Evolutionary conservation across 2,329 filamentous ascomycete genomes (phyloP), one percentile per base, ranked within the genome.

Genomic region (Arthrobotrys pseudoclavata): DNA sequence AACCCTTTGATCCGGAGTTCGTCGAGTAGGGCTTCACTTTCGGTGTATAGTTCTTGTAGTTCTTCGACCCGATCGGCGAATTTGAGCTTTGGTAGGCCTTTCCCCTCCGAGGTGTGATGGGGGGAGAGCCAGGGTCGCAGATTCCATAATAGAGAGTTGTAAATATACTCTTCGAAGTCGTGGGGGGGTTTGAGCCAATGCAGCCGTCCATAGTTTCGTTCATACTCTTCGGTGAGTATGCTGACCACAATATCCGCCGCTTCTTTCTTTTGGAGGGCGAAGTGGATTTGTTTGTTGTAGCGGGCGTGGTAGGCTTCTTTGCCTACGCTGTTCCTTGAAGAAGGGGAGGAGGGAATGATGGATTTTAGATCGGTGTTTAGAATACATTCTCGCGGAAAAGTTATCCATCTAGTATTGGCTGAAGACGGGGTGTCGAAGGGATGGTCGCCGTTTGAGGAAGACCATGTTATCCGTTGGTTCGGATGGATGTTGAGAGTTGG

Each of bases 101-200:
- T 50, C 2, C 48, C 47, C 22, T 64, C 60, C n/a, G n/a, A n/a
- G 42, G 52, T 45, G 15, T 76, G 60, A 34, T 69, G 57, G n/a
- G 71, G 71, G n/a, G 64, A 55, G 1, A 76, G 26, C 71, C 71
- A 76, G 4, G 71, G 71, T 18, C 64, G 9, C n/a, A 69, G 12
- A 20, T 64, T 64, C 70, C 71, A 76, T 10, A 76, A 47, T 15
- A 76, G 20, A 5, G 64, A 34, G 18, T 76, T 76, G 29, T 76
- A 69, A 10, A 69, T 34, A 31, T 76, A 76, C 20, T 69, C 47
- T 20, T 48, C 34, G n/a, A 76, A 76, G 1, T 12, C 40, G 4
- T 48, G 55, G 0, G 64, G 57, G 0, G 47, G 15, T 48, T 68
- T 48, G 12, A 76, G 45, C 71, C 71, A 76, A 40, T 76, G 64